Evolutionary conservation across 2,329 filamentous ascomycete genomes (phyloP).

Genomic region (Juglanconis juglandina): DNA sequence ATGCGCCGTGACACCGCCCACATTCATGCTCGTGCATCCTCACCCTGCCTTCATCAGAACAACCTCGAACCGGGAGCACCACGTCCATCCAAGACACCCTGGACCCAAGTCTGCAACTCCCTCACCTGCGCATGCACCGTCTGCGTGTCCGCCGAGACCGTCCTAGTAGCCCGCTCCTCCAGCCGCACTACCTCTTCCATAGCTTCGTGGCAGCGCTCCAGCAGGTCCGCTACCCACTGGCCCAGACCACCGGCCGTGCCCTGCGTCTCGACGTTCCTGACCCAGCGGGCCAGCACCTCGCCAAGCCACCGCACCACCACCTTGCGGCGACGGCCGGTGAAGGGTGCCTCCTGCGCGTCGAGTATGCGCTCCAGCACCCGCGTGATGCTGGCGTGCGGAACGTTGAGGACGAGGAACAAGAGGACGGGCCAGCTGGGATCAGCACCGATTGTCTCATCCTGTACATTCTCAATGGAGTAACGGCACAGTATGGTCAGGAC

Average conservation of each 20-base stretch:
- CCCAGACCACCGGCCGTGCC: constrained; percentile 25
- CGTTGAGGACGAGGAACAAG: constrained; percentile 53
- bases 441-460: constrained; percentile 56
- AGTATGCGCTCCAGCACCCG: constrained; percentile 56
- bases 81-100: not conserved
- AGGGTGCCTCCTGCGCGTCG: constrained; percentile 57
- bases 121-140: not conserved
- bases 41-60: not conserved
- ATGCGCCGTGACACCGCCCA: not conserved
- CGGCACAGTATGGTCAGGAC: constrained; percentile 61
- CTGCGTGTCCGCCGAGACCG: not conserved
- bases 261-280: constrained; percentile 45
- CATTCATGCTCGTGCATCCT: not conserved
- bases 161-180: not conserved
- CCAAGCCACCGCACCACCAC: constrained; percentile 54
- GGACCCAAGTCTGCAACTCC: not conserved
- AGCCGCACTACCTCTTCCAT: constrained; percentile 10
- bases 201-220: constrained; percentile 7
- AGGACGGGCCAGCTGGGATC: constrained; percentile 56
- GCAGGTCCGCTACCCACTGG: constrained; percentile 16
- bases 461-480: constrained; percentile 57
- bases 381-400: constrained; percentile 54
- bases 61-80: not conserved
- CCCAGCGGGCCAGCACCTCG: constrained; percentile 47
- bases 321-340: constrained; percentile 48